These are phyloP conservation scores for Solanum stenotomum DNA, from an alignment of 257 asterid genomes.

Conservation along the genomic window DNA sequence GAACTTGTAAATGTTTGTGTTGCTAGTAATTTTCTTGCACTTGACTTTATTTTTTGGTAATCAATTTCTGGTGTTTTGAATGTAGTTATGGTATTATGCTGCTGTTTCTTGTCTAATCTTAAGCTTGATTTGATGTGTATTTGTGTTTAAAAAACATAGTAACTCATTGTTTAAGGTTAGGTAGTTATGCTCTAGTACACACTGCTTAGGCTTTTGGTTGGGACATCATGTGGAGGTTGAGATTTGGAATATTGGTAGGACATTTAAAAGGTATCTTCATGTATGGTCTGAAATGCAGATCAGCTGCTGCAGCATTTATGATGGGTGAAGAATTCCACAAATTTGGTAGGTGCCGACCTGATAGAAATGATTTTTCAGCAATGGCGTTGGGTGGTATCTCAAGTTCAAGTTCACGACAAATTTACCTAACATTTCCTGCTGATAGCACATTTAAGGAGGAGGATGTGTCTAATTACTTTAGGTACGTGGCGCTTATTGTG, in stretches of 20 bases:
- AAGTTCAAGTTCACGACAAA: constrained; percentile 64
- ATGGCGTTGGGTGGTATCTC: constrained; percentile 48
- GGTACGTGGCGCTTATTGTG: constrained; percentile 26
- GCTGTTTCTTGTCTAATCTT: background rate
- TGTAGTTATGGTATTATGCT: background rate
- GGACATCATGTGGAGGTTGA: background rate
- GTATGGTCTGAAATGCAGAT: constrained; percentile 9
- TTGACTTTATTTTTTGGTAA: background rate
- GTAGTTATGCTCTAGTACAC: background rate
- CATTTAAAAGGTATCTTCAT: background rate
- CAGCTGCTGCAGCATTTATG: constrained; percentile 23
- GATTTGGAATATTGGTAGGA: background rate
- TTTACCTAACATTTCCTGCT: constrained; percentile 87
- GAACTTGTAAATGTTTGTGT: background rate
- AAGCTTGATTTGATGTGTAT: background rate
- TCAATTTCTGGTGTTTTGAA: background rate
- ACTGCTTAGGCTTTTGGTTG: background rate
- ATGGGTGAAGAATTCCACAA: constrained; percentile 34
- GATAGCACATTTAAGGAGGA: constrained; percentile 89
- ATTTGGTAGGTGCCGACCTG: constrained; percentile 22
- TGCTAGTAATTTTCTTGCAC: background rate
- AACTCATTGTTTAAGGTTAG: background rate
- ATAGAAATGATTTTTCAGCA: constrained; percentile 38
- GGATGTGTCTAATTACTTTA: constrained; percentile 78
- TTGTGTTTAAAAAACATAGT: background rate